These are phyloP conservation scores for Yamadazyma atmosphaerica DNA, from an alignment of 1,139 yeast genomes.

Conservation along the genomic window DNA sequence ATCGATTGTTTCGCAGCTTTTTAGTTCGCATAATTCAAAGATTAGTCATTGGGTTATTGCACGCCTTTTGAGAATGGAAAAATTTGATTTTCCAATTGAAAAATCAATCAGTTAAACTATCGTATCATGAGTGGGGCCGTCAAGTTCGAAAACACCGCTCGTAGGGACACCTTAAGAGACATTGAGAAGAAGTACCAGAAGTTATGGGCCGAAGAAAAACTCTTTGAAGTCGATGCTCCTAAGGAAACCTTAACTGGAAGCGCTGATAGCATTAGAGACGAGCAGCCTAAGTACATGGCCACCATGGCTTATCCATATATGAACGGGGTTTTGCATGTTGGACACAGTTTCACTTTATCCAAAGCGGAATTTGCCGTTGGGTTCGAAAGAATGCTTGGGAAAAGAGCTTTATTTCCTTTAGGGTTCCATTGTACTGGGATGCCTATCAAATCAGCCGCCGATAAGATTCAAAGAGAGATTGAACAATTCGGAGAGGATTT, in stretches of 20 bases:
- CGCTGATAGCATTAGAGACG: slow-evolving; percentile 70
- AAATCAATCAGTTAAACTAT: too few species aligned
- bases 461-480: slow-evolving; percentile 87
- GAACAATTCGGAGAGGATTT: slow-evolving; percentile 88
- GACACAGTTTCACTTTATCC: slow-evolving; percentile 93
- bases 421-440: slow-evolving; percentile 99
- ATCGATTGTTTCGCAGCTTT: too few species aligned
- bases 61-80: too few species aligned
- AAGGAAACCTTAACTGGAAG: slow-evolving; percentile 59
- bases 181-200: slow-evolving; percentile 89
- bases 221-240: slow-evolving; percentile 90
- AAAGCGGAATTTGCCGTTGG: slow-evolving; percentile 94
- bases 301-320: slow-evolving; percentile 99
- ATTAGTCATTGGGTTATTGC: too few species aligned
- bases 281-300: slow-evolving; percentile 84
- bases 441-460: slow-evolving; percentile 98
- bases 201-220: slow-evolving; percentile 81
- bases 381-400: slow-evolving; percentile 93
- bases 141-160: slow-evolving; percentile 62
- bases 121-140: slow-evolving; percentile 42
- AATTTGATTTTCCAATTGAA: too few species aligned
- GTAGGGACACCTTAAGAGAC: slow-evolving; percentile 90
- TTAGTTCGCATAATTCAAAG: too few species aligned
- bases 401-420: slow-evolving; percentile 88
- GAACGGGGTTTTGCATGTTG: slow-evolving; percentile 98